Base-by-base conservation (phyloP, 164 flowering plant species). In the Warburgia ugandensis region DNA sequence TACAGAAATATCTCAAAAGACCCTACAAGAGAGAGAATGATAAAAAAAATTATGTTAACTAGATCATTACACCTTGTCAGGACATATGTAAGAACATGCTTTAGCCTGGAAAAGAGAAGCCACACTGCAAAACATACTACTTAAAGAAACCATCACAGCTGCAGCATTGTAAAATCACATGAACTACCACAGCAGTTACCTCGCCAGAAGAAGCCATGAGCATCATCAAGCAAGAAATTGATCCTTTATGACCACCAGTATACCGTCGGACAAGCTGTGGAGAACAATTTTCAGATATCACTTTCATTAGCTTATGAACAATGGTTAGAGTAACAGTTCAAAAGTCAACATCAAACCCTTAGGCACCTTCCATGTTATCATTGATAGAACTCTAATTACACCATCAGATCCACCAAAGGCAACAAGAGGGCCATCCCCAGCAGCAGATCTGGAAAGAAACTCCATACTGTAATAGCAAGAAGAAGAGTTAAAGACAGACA, bases 351-450 rank as follows among this genome's bases (percentile, higher is more conserved):
- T n/a, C 29, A 26, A 40, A 55, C 21, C 2, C 9, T 13, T 38
- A 26, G 71, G 40, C 20, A 92, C 99, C 97, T 84, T 92, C 99
- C 99, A 92, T 50, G 99, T 80, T 56, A 92, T 77, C 99, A 92
- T 92, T 63, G 99, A 92, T 60, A 92, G 89, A 60, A 92, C 97
- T 69, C 99, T 74, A 53, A 92, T 83, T 14, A 86, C 92, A 61
- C 99, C 99, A 73, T 92, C 99, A 49, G 97, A 86, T 46, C 81
- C 87, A 54, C 99, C 99, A 79, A 92, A 92, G 29, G 99, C 99
- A 59, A 92, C 97, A 45, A 88, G 83, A 22, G 99, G 99, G 48
- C 80, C 88, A 66, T 92, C 99, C 53, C 87, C 80, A 42, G 73
- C 89, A 44, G 78, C 30, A n/a, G 99, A 84, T 64, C 79, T 73